Conservation (phyloP, 1,139 yeast species). For the Nakaseomyces nivariensis region DNA sequence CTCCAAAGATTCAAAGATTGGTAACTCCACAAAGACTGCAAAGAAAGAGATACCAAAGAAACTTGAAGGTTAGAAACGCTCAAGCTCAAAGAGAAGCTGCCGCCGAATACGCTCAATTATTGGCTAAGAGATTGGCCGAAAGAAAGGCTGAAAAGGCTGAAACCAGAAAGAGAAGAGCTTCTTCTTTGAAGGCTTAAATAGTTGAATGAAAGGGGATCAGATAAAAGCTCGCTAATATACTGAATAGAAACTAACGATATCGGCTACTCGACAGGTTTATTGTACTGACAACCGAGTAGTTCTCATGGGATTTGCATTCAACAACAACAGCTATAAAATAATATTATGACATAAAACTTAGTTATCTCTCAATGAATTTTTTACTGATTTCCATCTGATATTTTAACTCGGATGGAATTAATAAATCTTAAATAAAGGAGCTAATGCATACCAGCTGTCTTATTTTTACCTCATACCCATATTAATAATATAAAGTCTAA, state of each 20-base stretch:
- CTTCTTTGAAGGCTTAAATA: slow-evolving; percentile 78
- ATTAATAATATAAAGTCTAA: no score
- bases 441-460: no score
- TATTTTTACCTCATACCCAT: no score
- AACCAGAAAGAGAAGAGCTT: slow-evolving; percentile 98
- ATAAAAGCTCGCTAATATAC: no score
- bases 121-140: slow-evolving; percentile 97
- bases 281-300: background rate
- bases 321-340: no score
- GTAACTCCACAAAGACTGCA: slow-evolving; percentile 98
- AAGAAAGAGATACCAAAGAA: slow-evolving; percentile 96
- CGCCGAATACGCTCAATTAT: slow-evolving; percentile 98
- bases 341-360: no score
- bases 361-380: no score
- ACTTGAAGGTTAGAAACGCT: slow-evolving; percentile 92
- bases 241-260: no score
- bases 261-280: no score
- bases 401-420: no score
- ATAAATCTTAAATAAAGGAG: no score
- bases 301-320: background rate
- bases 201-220: background rate
- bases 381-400: no score
- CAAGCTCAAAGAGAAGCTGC: slow-evolving; percentile 99
- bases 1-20: slow-evolving; percentile 99
- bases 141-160: slow-evolving; percentile 98